Conservation (phyloP, 768 basidiomycete genomes). For the Saitozyma sp. region DNA sequence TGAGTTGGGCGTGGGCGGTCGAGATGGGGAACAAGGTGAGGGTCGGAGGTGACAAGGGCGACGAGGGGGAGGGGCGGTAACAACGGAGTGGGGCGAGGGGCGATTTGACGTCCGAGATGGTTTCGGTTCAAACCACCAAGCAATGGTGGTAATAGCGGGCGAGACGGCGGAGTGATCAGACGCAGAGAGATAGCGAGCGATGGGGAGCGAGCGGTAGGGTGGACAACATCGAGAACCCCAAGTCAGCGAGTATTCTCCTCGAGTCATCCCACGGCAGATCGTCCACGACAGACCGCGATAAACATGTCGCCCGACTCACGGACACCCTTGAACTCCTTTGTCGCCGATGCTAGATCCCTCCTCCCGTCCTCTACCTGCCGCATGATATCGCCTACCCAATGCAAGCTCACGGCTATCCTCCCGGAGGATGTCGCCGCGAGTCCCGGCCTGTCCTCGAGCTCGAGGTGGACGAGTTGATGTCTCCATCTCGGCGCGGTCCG, state of each 20-base stretch:
- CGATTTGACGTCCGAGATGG: no score
- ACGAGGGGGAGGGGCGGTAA: not conserved
- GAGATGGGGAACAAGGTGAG: no score
- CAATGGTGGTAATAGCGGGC: no score
- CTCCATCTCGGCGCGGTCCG: slow-evolving; percentile 20
- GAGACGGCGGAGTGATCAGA: no score
- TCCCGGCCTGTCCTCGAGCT: slow-evolving; percentile 32
- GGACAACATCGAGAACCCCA: no score
- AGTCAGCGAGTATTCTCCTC: no score
- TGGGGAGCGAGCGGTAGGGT: no score
- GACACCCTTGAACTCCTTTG: slow-evolving; percentile 43
- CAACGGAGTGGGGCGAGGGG: no score
- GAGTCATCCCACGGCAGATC: no score
- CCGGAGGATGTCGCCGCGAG: slow-evolving; percentile 38
- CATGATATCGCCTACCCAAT: slow-evolving; percentile 34
- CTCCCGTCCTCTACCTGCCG: slow-evolving; percentile 15
- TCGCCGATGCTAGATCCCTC: slow-evolving; percentile 18
- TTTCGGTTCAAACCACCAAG: no score
- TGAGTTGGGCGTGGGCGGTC: no score
- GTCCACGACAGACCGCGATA: not conserved
- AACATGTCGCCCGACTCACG: slow-evolving; percentile 19
- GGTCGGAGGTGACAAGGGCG: not conserved
- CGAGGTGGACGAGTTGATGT: slow-evolving; percentile 28
- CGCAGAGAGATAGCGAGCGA: no score
- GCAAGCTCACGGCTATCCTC: slow-evolving; percentile 26